Conservation (phyloP, 176 grass and related monocot genomes). For the Musa beccarii region DNA sequence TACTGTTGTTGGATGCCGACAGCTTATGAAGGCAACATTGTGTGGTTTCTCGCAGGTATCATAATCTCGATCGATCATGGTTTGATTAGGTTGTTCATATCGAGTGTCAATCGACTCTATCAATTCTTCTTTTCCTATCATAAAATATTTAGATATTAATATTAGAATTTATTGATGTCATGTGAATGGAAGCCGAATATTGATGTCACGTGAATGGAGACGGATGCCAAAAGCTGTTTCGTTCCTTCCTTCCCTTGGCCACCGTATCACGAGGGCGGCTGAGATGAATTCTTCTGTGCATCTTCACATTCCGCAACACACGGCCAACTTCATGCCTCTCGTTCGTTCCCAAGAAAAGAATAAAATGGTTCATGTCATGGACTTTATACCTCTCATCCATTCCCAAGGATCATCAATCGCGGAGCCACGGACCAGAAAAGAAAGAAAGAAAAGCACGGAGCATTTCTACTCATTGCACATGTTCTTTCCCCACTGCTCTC, state of each 20-base stretch:
- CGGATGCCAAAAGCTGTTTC: not conserved
- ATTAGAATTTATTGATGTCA: not conserved
- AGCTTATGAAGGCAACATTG: not conserved
- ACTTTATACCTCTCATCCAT: not conserved
- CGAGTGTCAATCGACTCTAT: too few relatives aligned
- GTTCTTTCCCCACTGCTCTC: too few relatives aligned
- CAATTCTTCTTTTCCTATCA: too few relatives aligned
- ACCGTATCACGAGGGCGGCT: not conserved
- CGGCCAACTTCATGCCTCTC: not conserved
- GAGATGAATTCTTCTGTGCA: not conserved
- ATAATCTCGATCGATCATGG: too few relatives aligned
- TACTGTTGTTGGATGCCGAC: not conserved
- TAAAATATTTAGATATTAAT: not conserved
- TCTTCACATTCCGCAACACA: not conserved
- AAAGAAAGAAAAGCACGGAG: conserved; percentile 1
- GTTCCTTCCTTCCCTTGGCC: not conserved
- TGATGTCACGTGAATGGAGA: too few relatives aligned
- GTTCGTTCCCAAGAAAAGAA: not conserved
- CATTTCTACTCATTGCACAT: not conserved
- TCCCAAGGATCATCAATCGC: not conserved
- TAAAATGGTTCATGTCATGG: not conserved
- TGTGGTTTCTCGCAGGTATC: not conserved
- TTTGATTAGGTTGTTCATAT: too few relatives aligned
- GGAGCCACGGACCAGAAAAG: not conserved
- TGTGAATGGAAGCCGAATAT: not conserved